Base-by-base conservation (phyloP, 78 protist species). In the Monocercomonoides exilis region DNA sequence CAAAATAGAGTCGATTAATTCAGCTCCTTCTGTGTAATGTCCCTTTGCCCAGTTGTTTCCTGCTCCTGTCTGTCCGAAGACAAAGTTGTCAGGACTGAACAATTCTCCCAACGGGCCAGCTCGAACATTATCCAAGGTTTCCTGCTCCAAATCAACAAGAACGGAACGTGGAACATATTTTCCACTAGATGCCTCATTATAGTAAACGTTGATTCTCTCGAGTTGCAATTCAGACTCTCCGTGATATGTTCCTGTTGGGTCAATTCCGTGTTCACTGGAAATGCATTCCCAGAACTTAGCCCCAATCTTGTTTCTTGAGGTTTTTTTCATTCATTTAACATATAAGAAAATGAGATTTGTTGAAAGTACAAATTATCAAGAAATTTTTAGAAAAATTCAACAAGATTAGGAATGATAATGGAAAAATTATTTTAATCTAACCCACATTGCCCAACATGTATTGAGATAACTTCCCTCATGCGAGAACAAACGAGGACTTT, bases 121-220 rank as follows among this genome's bases (percentile, higher is more conserved):
- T n/a, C 94, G 91, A 77, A 96, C 94, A 3, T 95, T 81, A 92
- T 96, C 97, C 93, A 98, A 90, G 77, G 97, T 95, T 70, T 99
- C 98, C 45, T 98, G 98, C 92, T 97, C 99, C 34, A 96, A 91
- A 89, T 98, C 99, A 85, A 97, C 95, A 43, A 97, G 91, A 36
- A 98, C 96, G 32, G 99, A 95, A 46, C 99, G 95, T 80, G 99
- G 99, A 2, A 96, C 98, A 79, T 95, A 96, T 77, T 93, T 91
- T 41, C 96, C 95, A 44, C 94, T 94, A 36, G 94, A 84, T 36
- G 97, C 97, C 89, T 96, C 99, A 89, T 94, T 96, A 93, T 87
- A 96, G 96, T 96, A 97, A 77, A 97, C 98, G 87, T 96, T 93
- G 90, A 97, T 92, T 91, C 99, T 93, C 89, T 97, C 99, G 33